A percentile compares a stretch with the other conserved stretches of the same genome.
Evolutionary conservation across 2,329 filamentous ascomycete species (phyloP).

Genomic region (Talaromyces sp.): DNA sequence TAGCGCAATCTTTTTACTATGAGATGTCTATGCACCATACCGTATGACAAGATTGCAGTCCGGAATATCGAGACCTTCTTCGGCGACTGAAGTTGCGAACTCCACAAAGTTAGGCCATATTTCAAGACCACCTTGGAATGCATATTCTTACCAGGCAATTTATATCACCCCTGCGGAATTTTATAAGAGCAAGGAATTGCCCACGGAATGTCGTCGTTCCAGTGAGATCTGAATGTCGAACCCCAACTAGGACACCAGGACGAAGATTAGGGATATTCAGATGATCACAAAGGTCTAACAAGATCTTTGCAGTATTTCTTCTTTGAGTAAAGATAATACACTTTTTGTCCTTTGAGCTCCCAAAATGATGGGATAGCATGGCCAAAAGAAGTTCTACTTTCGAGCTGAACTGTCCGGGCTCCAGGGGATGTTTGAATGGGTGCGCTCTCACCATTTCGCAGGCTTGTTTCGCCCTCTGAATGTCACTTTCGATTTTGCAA

Average conservation of each 20-base stretch:
- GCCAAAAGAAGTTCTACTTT: slow-evolving; percentile 69
- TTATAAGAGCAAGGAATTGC: slow-evolving; percentile 73
- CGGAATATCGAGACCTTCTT: slow-evolving; percentile 68
- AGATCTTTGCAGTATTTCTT: slow-evolving; percentile 73
- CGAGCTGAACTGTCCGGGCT: slow-evolving; percentile 60
- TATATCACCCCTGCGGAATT: slow-evolving; percentile 55
- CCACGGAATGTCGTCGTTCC: slow-evolving; percentile 69
- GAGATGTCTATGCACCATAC: slow-evolving; percentile 19
- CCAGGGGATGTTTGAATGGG: slow-evolving; percentile 45
- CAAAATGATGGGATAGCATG: slow-evolving; percentile 67
- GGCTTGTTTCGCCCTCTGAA: slow-evolving; percentile 62
- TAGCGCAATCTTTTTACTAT: not conserved
- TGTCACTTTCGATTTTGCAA: slow-evolving; percentile 55
- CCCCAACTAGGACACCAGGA: slow-evolving; percentile 67
- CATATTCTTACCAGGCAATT: slow-evolving; percentile 18
- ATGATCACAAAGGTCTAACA: slow-evolving; percentile 67
- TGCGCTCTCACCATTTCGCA: slow-evolving; percentile 59
- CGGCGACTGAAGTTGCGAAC: slow-evolving; percentile 67
- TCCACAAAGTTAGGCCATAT: not conserved
- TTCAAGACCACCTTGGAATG: not conserved
- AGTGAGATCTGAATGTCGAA: slow-evolving; percentile 53
- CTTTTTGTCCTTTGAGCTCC: slow-evolving; percentile 58
- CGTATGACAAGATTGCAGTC: slow-evolving; percentile 67
- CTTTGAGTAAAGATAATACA: slow-evolving; percentile 89
- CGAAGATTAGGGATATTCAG: slow-evolving; percentile 63